Conservation (phyloP, 257 asterid species). For the Solanum ossicruentum region DNA sequence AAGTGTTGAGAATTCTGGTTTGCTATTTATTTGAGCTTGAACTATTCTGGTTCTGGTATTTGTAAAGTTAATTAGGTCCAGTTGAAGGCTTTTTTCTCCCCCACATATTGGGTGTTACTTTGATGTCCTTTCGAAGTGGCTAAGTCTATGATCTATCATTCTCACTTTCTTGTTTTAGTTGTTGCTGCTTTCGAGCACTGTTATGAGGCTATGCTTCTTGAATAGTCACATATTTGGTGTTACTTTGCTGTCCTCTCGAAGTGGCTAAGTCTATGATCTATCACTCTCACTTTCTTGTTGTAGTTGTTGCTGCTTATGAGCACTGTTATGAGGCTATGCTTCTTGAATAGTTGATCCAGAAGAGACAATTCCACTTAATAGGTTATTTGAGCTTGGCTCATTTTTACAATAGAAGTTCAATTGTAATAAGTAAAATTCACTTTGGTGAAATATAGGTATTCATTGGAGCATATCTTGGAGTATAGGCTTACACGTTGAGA, state of each 20-base stretch:
- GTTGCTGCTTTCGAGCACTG: background rate
- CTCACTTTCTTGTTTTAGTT: background rate
- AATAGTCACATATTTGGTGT: background rate
- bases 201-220: background rate
- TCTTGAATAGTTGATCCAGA: background rate
- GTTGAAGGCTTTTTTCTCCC: background rate
- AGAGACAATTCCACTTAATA: background rate
- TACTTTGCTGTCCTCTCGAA: background rate
- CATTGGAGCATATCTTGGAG: conserved; percentile 20
- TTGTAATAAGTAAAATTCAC: conserved; percentile 3
- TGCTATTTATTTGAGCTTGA: background rate
- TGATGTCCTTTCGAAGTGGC: background rate
- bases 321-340: background rate
- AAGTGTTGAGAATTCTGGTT: background rate
- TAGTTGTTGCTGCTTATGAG: background rate
- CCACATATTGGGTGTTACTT: background rate
- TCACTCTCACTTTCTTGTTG: background rate
- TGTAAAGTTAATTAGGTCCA: background rate
- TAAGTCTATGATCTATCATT: background rate
- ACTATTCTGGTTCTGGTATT: background rate
- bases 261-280: background rate
- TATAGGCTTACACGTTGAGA: conserved; percentile 20
- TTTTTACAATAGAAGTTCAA: background rate
- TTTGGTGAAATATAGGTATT: conserved; percentile 23
- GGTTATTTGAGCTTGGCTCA: background rate